These are phyloP conservation scores for Nitzschia sp. DNA, from an alignment of 108 stramenopile genomes.

Conservation along the genomic window DNA sequence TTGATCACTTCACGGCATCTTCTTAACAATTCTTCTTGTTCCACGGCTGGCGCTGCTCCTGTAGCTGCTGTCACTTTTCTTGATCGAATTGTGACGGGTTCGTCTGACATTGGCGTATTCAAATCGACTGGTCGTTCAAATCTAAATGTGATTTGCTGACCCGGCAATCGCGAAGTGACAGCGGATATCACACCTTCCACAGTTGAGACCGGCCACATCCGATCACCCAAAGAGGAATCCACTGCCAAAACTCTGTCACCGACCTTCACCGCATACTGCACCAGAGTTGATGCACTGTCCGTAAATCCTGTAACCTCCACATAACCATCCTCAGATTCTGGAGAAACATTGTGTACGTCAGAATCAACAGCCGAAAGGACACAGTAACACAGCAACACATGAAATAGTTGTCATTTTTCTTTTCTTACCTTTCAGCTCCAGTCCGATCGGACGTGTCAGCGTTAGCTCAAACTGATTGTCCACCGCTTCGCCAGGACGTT, in stretches of 20 bases:
- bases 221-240: conserved; percentile 68
- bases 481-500: conserved; percentile 36
- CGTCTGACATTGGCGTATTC: not conserved
- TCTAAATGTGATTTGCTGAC: conserved; percentile 63
- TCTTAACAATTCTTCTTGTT: conserved; percentile 41
- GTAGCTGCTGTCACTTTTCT: conserved; percentile 19
- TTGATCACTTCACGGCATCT: conserved; percentile 73
- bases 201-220: conserved; percentile 86
- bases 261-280: conserved; percentile 50
- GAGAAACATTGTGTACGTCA: not conserved
- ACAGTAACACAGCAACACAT: too few relatives aligned
- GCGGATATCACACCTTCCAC: conserved; percentile 83
- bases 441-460: conserved; percentile 69
- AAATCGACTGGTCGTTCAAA: conserved; percentile 51
- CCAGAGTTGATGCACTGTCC: conserved; percentile 59
- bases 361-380: not conserved
- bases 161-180: conserved; percentile 75
- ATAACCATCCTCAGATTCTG: conserved; percentile 80
- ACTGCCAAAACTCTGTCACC: conserved; percentile 82
- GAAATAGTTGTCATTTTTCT: not conserved
- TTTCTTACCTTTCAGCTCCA: conserved; percentile 69
- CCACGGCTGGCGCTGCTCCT: not conserved
- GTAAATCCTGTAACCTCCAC: conserved; percentile 73
- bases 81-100: not conserved
- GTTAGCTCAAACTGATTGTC: conserved; percentile 66